A percentile compares a stretch with the other conserved stretches of the same genome.
Conservation (phyloP, 768 basidiomycete genomes). For the Mycena vitilis region DNA sequence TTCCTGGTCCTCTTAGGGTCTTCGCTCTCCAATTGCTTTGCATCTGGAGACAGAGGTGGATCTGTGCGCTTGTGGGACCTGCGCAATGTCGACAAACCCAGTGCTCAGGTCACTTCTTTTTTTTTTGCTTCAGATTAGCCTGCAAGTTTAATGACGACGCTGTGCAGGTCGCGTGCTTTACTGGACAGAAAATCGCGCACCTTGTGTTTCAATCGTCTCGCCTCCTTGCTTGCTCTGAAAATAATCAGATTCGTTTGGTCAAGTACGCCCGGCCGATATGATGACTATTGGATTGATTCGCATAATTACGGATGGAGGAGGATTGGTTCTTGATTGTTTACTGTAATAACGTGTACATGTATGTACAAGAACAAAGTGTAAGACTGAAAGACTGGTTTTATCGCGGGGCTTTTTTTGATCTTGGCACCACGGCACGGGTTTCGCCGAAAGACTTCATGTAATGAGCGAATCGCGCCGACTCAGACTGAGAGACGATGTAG, state of each 20-base stretch:
- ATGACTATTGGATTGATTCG: background rate
- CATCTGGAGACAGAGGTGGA: constrained; percentile 57
- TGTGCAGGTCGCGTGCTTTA: constrained; percentile 48
- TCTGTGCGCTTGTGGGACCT: constrained; percentile 61
- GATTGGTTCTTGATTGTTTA: no score
- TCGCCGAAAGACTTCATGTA: constrained; percentile 1
- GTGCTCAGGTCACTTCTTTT: constrained; percentile 42
- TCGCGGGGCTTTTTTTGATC: no score
- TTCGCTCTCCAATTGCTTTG: constrained; percentile 48
- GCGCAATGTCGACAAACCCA: constrained; percentile 47
- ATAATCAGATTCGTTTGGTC: constrained; percentile 45
- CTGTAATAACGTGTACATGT: no score
- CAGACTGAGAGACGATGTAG: constrained; percentile 62
- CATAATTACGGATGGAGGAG: no score
- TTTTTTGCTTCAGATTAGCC: background rate
- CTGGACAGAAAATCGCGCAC: constrained; percentile 52
- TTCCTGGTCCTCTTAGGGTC: constrained; percentile 23
- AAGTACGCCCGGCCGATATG: constrained; percentile 19
- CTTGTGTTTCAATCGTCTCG: constrained; percentile 48
- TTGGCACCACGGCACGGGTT: no score
- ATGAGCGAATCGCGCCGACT: constrained; percentile 45
- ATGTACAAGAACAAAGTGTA: no score
- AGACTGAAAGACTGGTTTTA: no score
- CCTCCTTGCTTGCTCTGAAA: constrained; percentile 53
- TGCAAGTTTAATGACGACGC: background rate